Conservation (phyloP, 2,329 filamentous ascomycete genomes). For the Trichoderma sp. region DNA sequence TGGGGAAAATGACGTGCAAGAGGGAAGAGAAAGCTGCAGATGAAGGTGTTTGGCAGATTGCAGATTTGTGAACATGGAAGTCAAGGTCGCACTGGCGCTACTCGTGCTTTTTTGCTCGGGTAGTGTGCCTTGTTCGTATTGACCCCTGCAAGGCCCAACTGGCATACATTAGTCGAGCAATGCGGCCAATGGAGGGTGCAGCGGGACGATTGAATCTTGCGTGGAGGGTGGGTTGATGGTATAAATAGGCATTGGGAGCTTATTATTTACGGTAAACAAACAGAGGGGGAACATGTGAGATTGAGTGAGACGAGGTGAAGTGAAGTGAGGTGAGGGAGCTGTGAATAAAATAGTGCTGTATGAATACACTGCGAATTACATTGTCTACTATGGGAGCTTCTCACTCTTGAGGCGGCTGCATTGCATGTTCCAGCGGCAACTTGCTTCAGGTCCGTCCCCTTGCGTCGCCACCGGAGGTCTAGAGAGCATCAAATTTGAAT, state of each 20-base stretch:
- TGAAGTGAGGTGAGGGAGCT: background rate
- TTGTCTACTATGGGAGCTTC: background rate
- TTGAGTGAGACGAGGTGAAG: background rate
- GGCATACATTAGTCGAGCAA: conserved; percentile 12
- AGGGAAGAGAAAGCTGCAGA: background rate
- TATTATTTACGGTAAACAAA: background rate
- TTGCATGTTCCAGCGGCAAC: background rate
- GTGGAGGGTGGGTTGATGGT: background rate
- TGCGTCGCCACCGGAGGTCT: background rate
- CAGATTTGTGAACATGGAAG: background rate
- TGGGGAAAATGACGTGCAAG: background rate
- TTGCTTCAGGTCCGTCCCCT: background rate
- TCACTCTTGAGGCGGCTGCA: background rate
- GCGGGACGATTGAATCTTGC: background rate
- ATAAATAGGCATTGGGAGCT: conserved; percentile 7
- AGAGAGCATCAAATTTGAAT: background rate
- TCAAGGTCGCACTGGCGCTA: background rate
- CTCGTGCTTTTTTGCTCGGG: background rate
- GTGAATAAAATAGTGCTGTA: background rate
- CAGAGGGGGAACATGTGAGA: background rate
- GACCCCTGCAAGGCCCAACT: conserved; percentile 10
- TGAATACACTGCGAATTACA: background rate
- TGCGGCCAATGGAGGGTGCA: conserved; percentile 7
- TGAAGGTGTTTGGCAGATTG: conserved; percentile 3
- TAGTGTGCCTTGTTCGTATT: conserved; percentile 18